A percentile compares a stretch with the other conserved stretches of the same genome.
These are phyloP conservation scores for Zychaea mexicana DNA, from an alignment of 371 early-diverging fungal species.

Conservation along the genomic window DNA sequence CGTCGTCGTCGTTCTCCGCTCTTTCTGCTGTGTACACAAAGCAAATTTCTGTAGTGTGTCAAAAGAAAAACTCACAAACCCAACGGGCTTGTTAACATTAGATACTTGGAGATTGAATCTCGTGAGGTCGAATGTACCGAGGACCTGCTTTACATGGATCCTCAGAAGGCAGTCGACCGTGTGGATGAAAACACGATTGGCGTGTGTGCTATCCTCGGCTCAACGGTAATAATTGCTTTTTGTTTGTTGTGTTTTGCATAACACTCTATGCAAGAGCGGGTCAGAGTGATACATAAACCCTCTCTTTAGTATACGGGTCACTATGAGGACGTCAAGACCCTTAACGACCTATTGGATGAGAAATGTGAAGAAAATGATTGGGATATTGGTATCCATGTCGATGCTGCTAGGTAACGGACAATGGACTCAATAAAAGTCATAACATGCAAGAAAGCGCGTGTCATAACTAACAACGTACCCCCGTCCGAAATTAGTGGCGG, in stretches of 20 bases:
- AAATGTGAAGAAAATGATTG: constrained; percentile 55
- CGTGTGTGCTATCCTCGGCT: constrained; percentile 69
- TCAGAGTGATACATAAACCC: background rate
- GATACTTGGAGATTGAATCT: constrained; percentile 71
- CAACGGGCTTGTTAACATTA: constrained; percentile 16
- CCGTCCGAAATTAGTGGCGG: constrained; percentile 54
- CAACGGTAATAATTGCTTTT: constrained; percentile 47
- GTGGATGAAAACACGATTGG: constrained; percentile 84
- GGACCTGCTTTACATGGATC: constrained; percentile 57
- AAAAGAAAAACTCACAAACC: background rate
- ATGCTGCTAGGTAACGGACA: constrained; percentile 67
- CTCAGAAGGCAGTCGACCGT: constrained; percentile 56
- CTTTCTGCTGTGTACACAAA: constrained; percentile 33
- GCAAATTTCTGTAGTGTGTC: background rate
- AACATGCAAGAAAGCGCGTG: background rate
- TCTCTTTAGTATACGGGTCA: constrained; percentile 70
- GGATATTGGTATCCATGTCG: constrained; percentile 76
- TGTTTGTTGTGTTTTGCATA: background rate
- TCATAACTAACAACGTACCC: background rate
- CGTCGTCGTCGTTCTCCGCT: background rate
- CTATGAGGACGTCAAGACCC: constrained; percentile 71
- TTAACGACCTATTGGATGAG: constrained; percentile 61
- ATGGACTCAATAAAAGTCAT: no score
- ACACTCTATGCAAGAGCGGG: background rate
- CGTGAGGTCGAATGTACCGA: constrained; percentile 56